These are phyloP conservation scores for Neurospora cerealis DNA, from an alignment of 495 filamentous ascomycete genomes.

Conservation along the genomic window DNA sequence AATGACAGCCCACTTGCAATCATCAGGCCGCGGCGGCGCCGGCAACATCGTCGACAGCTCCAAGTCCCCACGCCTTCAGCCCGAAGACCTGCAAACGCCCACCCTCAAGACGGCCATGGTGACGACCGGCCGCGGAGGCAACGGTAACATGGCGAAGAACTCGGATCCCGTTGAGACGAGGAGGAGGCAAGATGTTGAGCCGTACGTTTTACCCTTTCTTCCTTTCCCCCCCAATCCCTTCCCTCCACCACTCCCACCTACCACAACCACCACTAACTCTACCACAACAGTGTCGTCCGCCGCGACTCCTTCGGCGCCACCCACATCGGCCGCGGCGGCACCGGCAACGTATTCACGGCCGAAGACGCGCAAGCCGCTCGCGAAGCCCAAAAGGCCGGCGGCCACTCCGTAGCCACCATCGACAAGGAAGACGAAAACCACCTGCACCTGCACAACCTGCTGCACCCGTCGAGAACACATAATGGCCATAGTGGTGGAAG, in stretches of 20 bases:
- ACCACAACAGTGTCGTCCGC: slow-evolving; percentile 26
- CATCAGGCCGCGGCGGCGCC: slow-evolving; percentile 45
- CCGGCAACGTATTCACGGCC: slow-evolving; percentile 43
- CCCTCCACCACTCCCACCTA: background rate
- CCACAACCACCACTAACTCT: slow-evolving; percentile 6
- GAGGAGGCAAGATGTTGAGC: slow-evolving; percentile 68
- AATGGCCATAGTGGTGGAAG: background rate
- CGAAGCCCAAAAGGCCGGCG: slow-evolving; percentile 25
- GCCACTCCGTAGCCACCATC: background rate
- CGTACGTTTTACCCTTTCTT: slow-evolving; percentile 26
- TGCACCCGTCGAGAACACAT: background rate
- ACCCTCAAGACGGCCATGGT: slow-evolving; percentile 72
- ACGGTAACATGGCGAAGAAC: slow-evolving; percentile 64
- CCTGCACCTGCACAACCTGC: slow-evolving; percentile 1
- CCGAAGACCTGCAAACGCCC: slow-evolving; percentile 65
- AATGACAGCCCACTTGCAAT: slow-evolving; percentile 28
- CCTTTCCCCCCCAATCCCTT: background rate
- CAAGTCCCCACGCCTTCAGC: slow-evolving; percentile 34
- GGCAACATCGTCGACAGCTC: slow-evolving; percentile 65
- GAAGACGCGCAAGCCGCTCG: slow-evolving; percentile 27
- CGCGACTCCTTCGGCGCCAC: slow-evolving; percentile 25
- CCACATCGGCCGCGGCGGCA: slow-evolving; percentile 46
- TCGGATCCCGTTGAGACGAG: slow-evolving; percentile 62
- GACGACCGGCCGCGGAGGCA: slow-evolving; percentile 61
- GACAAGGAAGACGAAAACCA: slow-evolving; percentile 1